Conservation (phyloP, 495 filamentous ascomycete species). For the Talaromyces stipitatus region DNA sequence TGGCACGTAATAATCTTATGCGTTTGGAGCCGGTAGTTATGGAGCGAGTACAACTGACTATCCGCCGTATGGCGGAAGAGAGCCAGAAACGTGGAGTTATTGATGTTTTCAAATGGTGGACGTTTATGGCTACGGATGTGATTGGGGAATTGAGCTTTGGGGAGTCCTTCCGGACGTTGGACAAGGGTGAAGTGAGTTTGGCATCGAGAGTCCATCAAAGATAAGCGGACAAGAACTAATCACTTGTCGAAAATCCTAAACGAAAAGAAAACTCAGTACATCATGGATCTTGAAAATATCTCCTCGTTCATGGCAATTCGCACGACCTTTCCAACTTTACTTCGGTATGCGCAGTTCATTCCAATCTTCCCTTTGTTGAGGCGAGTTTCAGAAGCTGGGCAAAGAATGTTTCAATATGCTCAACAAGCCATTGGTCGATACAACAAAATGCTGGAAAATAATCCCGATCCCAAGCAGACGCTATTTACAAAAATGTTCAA, state of each 20-base stretch:
- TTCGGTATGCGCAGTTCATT: too few relatives aligned
- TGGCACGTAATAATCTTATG: slow-evolving; percentile 32
- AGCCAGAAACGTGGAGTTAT: slow-evolving; percentile 16
- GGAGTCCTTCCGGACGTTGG: slow-evolving; percentile 47
- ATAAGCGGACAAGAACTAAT: too few relatives aligned
- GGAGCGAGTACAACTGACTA: slow-evolving; percentile 17
- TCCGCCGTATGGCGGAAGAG: slow-evolving; percentile 27
- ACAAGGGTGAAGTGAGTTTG: slow-evolving; percentile 33
- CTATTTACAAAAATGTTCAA: slow-evolving; percentile 42
- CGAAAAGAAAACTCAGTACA: slow-evolving; percentile 41
- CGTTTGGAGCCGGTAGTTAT: slow-evolving; percentile 23
- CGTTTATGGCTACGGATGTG: slow-evolving; percentile 50
- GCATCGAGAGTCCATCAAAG: background rate
- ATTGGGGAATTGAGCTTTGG: slow-evolving; percentile 51
- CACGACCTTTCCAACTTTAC: slow-evolving; percentile 25
- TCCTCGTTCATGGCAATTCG: slow-evolving; percentile 21
- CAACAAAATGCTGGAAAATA: slow-evolving; percentile 26
- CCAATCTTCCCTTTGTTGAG: slow-evolving; percentile 8
- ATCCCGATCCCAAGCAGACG: slow-evolving; percentile 31
- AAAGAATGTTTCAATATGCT: slow-evolving; percentile 25
- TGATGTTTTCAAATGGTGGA: slow-evolving; percentile 51
- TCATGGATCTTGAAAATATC: slow-evolving; percentile 23
- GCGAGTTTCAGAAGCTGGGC: slow-evolving; percentile 2
- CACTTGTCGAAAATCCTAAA: too few relatives aligned
- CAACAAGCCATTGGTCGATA: slow-evolving; percentile 33